These are phyloP conservation scores for Ceratocystis variospora DNA, from an alignment of 2,329 filamentous ascomycete species.

Conservation along the genomic window DNA sequence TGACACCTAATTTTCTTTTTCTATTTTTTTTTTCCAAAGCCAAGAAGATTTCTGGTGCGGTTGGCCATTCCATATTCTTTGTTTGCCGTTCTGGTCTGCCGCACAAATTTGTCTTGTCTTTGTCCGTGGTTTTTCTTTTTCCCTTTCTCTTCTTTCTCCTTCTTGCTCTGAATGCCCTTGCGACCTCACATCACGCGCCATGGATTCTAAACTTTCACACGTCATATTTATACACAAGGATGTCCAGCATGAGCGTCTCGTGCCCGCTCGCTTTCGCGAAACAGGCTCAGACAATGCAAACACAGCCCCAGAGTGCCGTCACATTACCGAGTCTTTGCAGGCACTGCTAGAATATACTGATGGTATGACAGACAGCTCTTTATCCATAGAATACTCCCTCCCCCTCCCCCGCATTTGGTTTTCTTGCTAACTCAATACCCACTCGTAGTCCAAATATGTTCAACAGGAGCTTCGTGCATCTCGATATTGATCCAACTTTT, in stretches of 20 bases:
- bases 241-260: conserved; percentile 34
- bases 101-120: conserved; percentile 3
- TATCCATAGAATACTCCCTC: conserved; percentile 7
- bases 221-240: conserved; percentile 47
- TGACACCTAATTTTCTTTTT: not conserved
- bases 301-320: conserved; percentile 27
- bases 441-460: conserved; percentile 39
- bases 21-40: conserved; percentile 4
- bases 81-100: conserved; percentile 12
- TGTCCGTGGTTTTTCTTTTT: not conserved
- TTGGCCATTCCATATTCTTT: conserved; percentile 9
- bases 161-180: conserved; percentile 21
- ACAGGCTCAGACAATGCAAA: conserved; percentile 23
- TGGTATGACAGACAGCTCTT: conserved; percentile 31
- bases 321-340: conserved; percentile 34
- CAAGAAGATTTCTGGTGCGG: conserved; percentile 11
- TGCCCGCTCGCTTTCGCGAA: conserved; percentile 25
- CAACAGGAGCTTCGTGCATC: conserved; percentile 40
- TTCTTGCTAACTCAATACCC: conserved; percentile 21
- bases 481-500: conserved; percentile 39
- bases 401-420: not conserved
- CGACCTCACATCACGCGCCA: conserved; percentile 32
- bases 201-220: conserved; percentile 45
- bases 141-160: conserved; percentile 30
- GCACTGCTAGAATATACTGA: conserved; percentile 42